Evolutionary conservation across 768 basidiomycete genomes (phyloP), one percentile per base, ranked within the genome.

Genomic region (Lanmaoa pseudosensibilis): DNA sequence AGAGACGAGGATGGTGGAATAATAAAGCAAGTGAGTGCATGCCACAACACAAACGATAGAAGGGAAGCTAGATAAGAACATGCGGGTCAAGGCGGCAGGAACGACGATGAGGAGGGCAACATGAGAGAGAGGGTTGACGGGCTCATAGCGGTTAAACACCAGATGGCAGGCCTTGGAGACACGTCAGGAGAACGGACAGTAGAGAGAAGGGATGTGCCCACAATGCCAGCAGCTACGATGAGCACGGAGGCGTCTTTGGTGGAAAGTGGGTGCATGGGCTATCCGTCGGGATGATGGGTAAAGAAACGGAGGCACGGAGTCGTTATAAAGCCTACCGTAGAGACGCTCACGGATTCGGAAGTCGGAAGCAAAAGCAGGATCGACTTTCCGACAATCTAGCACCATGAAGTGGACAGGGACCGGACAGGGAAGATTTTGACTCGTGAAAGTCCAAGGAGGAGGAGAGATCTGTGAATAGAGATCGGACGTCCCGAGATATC

Each of bases 361-460:
- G 38, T 55, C 71, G 69, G 65, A 68, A 60, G 65, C 1, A 38
- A 50, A 37, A 50, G 62, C 61, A 69, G 65, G 69, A 72, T 72
- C 72, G 70, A 72, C 70, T 67, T 67, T 68, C 66, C 58, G 70
- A 73, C 71, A 70, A 73, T 73, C 70, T 73, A 55, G 60, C 59
- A 61, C 50, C 30, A 57, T 48, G 61, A 61, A 60, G 59, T 56
- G 27, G 65, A 46, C 63, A 69, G 60, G 58, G 50, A 62, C 59
- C 51, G 23, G 55, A 45, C 46, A 59, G 49, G 58, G 61, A 62
- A 54, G 56, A 60, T 59, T 65, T 65, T 70, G 56, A 51, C 56
- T 67, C 40, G 56, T 52, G 58, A 61, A 45, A 45, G 55, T 11
- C 23, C n/a, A 41, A 44, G 52, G 43, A 45, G 46, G 43, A 33